A percentile compares a stretch with the other conserved stretches of the same genome.
Conservation (phyloP, 2,329 filamentous ascomycete genomes). For the Claviceps cyperi region DNA sequence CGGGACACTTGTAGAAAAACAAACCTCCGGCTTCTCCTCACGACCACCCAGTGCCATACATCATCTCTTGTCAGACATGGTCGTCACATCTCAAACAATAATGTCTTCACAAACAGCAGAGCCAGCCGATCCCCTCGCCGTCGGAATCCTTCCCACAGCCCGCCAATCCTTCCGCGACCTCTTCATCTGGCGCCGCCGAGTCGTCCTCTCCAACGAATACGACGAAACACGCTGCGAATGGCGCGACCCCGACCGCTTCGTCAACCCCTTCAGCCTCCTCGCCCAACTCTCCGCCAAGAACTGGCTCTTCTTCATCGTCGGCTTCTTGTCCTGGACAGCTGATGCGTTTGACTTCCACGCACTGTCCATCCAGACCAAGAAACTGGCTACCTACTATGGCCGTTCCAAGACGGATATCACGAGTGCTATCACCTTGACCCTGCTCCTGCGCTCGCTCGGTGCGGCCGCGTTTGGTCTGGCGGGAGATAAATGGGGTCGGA, state of each 20-base stretch:
- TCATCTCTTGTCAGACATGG: no score
- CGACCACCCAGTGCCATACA: no score
- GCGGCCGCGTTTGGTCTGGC: conserved; percentile 63
- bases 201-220: conserved; percentile 48
- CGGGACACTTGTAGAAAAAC: no score
- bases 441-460: conserved; percentile 61
- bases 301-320: conserved; percentile 66
- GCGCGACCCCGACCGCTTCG: conserved; percentile 49
- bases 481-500: conserved; percentile 66
- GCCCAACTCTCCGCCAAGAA: conserved; percentile 47
- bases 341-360: conserved; percentile 79
- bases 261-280: conserved; percentile 57
- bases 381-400: conserved; percentile 41
- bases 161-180: conserved; percentile 51
- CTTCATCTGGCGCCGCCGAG: conserved; percentile 61
- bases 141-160: conserved; percentile 48
- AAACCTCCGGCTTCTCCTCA: no score
- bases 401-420: conserved; percentile 50
- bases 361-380: conserved; percentile 62
- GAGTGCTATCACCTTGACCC: conserved; percentile 60
- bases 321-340: conserved; percentile 62
- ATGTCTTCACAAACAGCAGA: conserved; percentile 18
- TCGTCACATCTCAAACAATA: no score
- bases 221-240: conserved; percentile 55
- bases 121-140: conserved; percentile 51